Evolutionary conservation across 176 grass and related monocot species (phyloP), one percentile per base, ranked within the genome.

Genomic region (Avena atlantica): DNA sequence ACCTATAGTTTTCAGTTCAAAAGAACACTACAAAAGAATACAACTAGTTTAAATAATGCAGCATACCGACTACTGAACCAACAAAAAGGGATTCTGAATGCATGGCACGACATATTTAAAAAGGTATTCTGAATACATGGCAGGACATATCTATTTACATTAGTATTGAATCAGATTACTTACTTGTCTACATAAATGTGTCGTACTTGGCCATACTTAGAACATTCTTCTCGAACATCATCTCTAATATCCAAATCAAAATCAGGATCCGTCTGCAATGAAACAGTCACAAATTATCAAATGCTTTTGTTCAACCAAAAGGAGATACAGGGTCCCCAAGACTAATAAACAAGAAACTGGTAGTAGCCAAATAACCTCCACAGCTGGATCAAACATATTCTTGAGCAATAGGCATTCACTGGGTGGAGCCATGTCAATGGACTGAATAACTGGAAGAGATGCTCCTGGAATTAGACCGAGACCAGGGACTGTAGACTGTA

Each of bases 401-500:
- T 96, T 99, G n/a, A 99, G 83, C 80, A 96, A 75, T 67, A 99
- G 81, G 78, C 94, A 99, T 86, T 99, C 94, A 78, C 83, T 99
- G 53, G 94, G 94, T 79, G 86, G 85, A 84, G 84, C 75, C 52
- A 34, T 40, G 60, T 86, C 88, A 81, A 91, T 49, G 64, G 92
- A 45, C 4, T 82, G 81, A 44, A 78, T 47, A 63, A 85, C 55
- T 16, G 92, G 90, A 92, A 91, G 83, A 76, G 85, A 70, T 13
- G 84, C 61, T 16, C 68, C 78, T 51, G 88, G 60, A 81, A 95
- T 52, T 80, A 76, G 76, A 24, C 79, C 77, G 57, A 94, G 66
- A 52, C 83, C 66, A 75, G 94, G 89, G 13, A 92, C 52, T 58
- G 81, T 59, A 51, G 91, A 83, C 65, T 15, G 93, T 11, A 95